Evolutionary conservation across 2,329 filamentous ascomycete genomes (phyloP), one percentile per base, ranked within the genome.

Genomic region (Phaeosphaeria sp.): DNA sequence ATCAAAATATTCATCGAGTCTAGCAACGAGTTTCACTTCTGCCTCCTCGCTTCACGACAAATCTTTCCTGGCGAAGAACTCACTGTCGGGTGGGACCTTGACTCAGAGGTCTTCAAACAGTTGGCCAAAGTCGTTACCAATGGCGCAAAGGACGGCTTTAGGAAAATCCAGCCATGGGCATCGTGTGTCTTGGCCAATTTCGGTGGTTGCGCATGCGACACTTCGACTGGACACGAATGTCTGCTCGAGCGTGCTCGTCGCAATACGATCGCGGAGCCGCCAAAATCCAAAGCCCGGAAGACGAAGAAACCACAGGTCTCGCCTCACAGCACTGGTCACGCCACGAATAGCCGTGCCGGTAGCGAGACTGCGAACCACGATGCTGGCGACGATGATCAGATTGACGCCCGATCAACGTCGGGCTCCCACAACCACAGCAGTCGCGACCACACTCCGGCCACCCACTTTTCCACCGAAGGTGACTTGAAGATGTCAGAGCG

Each of bases 1-100:
- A 82, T 98, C 68, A 93, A 95, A 73, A 96, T 93, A 0, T 91
- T 93, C 64, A 86, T 97, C 48, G 91, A 91, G 1, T 89, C 88
- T 47, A 89, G 74, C 55, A 71, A 69, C 52, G 71, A 88, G 1
- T 96, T 94, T 72, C 92, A 95, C 72, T 97, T 98, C 76, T 97
- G 94, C 86, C 89, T 97, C 62, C 87, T 97, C 58, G 93, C 92
- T 67, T 91, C 91, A 66, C 86, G 90, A 52, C 84, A 89, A 39
- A 93, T 98, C 85, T 68, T 91, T 82, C 23, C 85, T 83, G 66
- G 85, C 80, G 52, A 92, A 83, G 91, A 91, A 87, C 71, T 94
- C 84, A 78, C 86, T 77, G 64, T 85, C 84, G 64, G 85, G 81
- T 85, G 83, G 83, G 67, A 89, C 82, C 72, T 85, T 79, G 60